Conservation (phyloP, 2,329 filamentous ascomycete genomes). For the Diplodia seriata region DNA sequence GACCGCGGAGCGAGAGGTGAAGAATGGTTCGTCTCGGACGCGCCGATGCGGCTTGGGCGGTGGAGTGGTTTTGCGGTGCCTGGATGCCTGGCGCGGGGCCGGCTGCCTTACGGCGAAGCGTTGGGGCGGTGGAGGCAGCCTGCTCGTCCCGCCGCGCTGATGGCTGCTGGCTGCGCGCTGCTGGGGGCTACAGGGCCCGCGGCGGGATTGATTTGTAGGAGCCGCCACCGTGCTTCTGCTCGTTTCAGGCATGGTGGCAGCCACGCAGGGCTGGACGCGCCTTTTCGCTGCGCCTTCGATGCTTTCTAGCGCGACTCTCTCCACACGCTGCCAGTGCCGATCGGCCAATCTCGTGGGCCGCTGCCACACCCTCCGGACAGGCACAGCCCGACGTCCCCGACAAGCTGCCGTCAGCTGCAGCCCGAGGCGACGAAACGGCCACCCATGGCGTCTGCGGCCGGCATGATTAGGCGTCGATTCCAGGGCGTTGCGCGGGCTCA, state of each 20-base stretch:
- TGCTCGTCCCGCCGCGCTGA: constrained; percentile 1
- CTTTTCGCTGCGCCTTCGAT: constrained; percentile 23
- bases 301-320: constrained; percentile 14
- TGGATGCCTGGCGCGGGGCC: constrained; percentile 5
- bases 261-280: constrained; percentile 4
- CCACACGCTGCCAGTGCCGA: constrained; percentile 5
- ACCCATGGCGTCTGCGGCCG: background rate
- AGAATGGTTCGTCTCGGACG: constrained; percentile 19
- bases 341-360: constrained; percentile 10
- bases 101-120: background rate
- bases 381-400: background rate
- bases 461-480: constrained; percentile 2
- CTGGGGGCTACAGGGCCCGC: background rate
- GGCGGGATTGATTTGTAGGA: constrained; percentile 11
- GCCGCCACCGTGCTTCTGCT: constrained; percentile 17
- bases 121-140: background rate
- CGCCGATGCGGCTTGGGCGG: constrained; percentile 9
- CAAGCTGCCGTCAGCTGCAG: constrained; percentile 1
- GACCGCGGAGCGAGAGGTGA: background rate
- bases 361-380: constrained; percentile 20
- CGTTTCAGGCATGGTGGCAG: constrained; percentile 9
- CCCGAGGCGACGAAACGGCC: background rate
- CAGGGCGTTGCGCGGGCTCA: background rate
- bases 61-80: constrained; percentile 1
- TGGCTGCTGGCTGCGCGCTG: background rate